phyloP scores from a whole-genome alignment of 345 rosid species.

The Rhodomyrtus tomentosa region DNA sequence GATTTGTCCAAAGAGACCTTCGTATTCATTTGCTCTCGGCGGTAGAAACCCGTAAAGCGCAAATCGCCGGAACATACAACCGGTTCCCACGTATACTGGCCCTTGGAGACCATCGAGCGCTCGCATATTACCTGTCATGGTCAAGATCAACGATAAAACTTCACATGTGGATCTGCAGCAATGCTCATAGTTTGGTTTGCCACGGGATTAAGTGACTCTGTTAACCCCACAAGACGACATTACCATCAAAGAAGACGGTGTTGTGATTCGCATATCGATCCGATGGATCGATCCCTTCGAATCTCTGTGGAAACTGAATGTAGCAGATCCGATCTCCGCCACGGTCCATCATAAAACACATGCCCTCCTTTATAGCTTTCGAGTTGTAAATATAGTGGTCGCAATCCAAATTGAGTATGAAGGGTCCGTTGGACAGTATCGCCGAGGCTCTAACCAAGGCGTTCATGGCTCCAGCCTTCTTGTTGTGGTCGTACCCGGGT shows the following conservation, averaged over 20 bases:
- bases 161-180: background rate
- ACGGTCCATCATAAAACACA: slow-evolving; percentile 99
- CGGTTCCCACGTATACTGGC: slow-evolving; percentile 90
- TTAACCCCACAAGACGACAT: background rate
- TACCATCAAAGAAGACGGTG: slow-evolving; percentile 83
- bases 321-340: slow-evolving; percentile 88
- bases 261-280: slow-evolving; percentile 92
- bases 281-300: slow-evolving; percentile 94
- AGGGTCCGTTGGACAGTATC: slow-evolving; percentile 72
- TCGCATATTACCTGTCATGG: slow-evolving; percentile 71
- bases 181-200: background rate
- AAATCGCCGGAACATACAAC: slow-evolving; percentile 83
- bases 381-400: slow-evolving; percentile 81
- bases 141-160: background rate
- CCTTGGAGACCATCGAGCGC: slow-evolving; percentile 95
- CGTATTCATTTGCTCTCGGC: slow-evolving; percentile 80
- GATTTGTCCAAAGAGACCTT: slow-evolving; percentile 53
- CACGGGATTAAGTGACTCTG: background rate
- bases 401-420: slow-evolving; percentile 79
- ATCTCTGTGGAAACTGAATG: slow-evolving; percentile 88
- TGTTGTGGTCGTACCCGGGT: slow-evolving; percentile 78
- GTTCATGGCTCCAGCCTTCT: slow-evolving; percentile 96
- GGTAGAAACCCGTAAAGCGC: slow-evolving; percentile 90
- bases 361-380: slow-evolving; percentile 70
- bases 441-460: slow-evolving; percentile 94